A percentile compares a stretch with the other conserved stretches of the same genome.
phyloP scores from a whole-genome alignment of 768 basidiomycete genomes.

The Agaricus bisporus region DNA sequence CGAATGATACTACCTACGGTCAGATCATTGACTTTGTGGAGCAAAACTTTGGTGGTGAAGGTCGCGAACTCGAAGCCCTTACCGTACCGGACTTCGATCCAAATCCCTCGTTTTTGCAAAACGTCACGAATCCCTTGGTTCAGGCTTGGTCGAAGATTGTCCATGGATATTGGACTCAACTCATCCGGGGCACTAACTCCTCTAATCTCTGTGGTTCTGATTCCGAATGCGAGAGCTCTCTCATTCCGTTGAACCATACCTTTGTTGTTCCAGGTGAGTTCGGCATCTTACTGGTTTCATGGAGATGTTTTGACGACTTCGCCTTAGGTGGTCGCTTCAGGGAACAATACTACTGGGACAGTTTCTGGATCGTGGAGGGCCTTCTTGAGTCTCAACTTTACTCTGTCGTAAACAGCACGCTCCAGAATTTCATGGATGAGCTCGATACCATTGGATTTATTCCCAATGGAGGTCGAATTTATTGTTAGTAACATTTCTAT shows the following conservation, averaged over 20 bases:
- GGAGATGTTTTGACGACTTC: background rate
- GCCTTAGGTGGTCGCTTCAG: conserved; percentile 62
- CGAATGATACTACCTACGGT: conserved; percentile 48
- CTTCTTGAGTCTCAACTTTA: conserved; percentile 77
- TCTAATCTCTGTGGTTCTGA: conserved; percentile 56
- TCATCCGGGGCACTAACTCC: conserved; percentile 71
- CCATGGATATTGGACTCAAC: conserved; percentile 77
- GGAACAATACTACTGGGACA: conserved; percentile 71
- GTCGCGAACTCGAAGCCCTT: conserved; percentile 69
- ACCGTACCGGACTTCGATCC: conserved; percentile 55
- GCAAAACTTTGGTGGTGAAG: conserved; percentile 76
- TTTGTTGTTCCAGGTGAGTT: conserved; percentile 82
- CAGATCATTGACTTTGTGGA: conserved; percentile 66
- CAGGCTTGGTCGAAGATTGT: conserved; percentile 75
- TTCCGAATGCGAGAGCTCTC: conserved; percentile 66
- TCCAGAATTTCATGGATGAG: conserved; percentile 96
- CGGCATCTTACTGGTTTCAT: background rate
- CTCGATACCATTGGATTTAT: conserved; percentile 82
- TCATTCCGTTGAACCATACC: conserved; percentile 88
- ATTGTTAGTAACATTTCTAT: conserved; percentile 44
- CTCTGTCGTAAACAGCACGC: conserved; percentile 63
- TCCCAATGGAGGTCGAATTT: conserved; percentile 90
- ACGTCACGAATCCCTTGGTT: conserved; percentile 64
- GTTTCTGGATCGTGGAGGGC: conserved; percentile 86
- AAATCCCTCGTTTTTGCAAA: conserved; percentile 61